These are phyloP conservation scores for Termitomyces sp. DNA, from an alignment of 768 basidiomycete species.

Conservation along the genomic window DNA sequence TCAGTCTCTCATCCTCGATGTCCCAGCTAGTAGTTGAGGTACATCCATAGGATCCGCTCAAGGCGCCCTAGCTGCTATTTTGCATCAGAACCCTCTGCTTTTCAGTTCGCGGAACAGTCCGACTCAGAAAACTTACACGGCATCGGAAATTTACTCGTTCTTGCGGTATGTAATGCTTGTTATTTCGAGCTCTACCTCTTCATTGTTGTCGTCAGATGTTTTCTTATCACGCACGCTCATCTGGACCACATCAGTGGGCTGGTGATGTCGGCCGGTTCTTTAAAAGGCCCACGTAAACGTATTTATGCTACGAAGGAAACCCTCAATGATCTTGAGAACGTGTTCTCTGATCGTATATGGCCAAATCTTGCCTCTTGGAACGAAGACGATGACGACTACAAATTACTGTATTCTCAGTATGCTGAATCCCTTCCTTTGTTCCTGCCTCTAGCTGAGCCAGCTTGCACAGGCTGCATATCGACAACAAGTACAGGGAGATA, in stretches of 20 bases:
- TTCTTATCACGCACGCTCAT: conserved; percentile 85
- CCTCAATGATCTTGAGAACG: conserved; percentile 60
- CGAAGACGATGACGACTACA: conserved; percentile 51
- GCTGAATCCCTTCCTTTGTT: conserved; percentile 19
- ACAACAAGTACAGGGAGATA: conserved; percentile 48
- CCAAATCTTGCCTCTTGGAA: conserved; percentile 79
- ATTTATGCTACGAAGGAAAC: conserved; percentile 58
- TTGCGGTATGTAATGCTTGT: conserved; percentile 32
- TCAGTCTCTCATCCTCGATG: conserved; percentile 23
- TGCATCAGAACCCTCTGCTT: conserved; percentile 49
- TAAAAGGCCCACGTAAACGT: conserved; percentile 54
- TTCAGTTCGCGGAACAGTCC: conserved; percentile 33
- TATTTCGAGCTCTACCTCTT: neutral
- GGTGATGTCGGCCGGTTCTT: conserved; percentile 77
- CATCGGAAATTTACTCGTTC: conserved; percentile 49
- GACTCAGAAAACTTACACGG: conserved; percentile 26
- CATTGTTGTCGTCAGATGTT: conserved; percentile 47
- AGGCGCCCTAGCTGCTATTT: conserved; percentile 64
- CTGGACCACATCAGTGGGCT: conserved; percentile 86
- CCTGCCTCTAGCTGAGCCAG: conserved; percentile 5
- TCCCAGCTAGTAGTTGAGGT: neutral
- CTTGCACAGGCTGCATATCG: conserved; percentile 38
- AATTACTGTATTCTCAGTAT: conserved; percentile 61
- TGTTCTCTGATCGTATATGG: conserved; percentile 82
- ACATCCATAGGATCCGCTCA: conserved; percentile 68